Conservation (phyloP, 495 filamentous ascomycete species). For the Hapsidospora chrysogenum region DNA sequence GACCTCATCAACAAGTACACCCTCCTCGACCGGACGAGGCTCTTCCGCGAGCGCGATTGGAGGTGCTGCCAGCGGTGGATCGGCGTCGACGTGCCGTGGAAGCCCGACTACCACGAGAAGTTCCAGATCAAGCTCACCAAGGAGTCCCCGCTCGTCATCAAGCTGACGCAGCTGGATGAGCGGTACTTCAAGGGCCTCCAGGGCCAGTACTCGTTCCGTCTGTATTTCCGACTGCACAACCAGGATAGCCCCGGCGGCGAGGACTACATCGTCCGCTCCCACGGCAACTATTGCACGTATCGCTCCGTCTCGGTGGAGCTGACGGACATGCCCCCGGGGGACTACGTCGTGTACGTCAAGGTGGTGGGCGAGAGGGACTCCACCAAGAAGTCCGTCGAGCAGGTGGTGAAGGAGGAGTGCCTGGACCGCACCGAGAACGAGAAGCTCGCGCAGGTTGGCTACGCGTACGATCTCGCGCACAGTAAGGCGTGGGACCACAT, state of each 20-base stretch:
- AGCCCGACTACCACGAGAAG: constrained; percentile 72
- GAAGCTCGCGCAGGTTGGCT: constrained; percentile 73
- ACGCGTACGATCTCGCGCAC: constrained; percentile 79
- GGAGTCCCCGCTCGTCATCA: constrained; percentile 56
- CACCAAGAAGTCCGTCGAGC: constrained; percentile 40
- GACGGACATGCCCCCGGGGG: constrained; percentile 51
- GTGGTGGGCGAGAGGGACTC: constrained; percentile 49
- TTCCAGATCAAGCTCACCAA: constrained; percentile 62
- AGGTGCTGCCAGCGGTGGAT: constrained; percentile 79
- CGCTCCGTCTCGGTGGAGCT: constrained; percentile 32
- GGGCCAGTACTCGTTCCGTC: constrained; percentile 64
- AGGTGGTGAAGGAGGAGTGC: constrained; percentile 54
- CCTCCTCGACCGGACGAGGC: constrained; percentile 73
- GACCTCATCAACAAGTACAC: constrained; percentile 77
- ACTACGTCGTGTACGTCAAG: constrained; percentile 71
- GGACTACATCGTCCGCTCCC: constrained; percentile 77
- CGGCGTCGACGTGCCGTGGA: constrained; percentile 74
- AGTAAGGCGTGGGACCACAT: constrained; percentile 54
- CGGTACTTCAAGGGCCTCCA: constrained; percentile 74
- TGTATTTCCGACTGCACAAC: constrained; percentile 76
- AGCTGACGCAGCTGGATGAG: constrained; percentile 74
- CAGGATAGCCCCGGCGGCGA: constrained; percentile 51
- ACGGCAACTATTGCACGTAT: constrained; percentile 47
- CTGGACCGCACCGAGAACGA: constrained; percentile 45
- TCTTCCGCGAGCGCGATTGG: constrained; percentile 64